These are phyloP conservation scores for Daucus carota DNA, from an alignment of 129 eudicot genomes.

Conservation along the genomic window DH1_v3.0 NC_030383.2:37724001-37724500, in stretches of 20 bases:
- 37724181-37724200: neutral
- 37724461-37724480: neutral
- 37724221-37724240: neutral
- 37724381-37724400: neutral
- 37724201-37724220: neutral
- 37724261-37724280: neutral
- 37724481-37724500: neutral
- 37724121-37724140: neutral
- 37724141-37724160: neutral
- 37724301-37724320: neutral
- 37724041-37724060: constrained; percentile 89
- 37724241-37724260: neutral
- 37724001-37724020: constrained; percentile 95
- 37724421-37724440: neutral
- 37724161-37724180: neutral
- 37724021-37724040: constrained; percentile 83
- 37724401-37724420: neutral
- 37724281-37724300: neutral
- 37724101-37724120: constrained; percentile 4
- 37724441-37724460: neutral
- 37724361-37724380: neutral
- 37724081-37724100: constrained; percentile 86
- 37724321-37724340: neutral
- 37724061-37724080: constrained; percentile 92
- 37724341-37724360: neutral